Base-by-base conservation (phyloP, 2,329 filamentous ascomycete genomes). In the Biscogniauxia marginata region DNA sequence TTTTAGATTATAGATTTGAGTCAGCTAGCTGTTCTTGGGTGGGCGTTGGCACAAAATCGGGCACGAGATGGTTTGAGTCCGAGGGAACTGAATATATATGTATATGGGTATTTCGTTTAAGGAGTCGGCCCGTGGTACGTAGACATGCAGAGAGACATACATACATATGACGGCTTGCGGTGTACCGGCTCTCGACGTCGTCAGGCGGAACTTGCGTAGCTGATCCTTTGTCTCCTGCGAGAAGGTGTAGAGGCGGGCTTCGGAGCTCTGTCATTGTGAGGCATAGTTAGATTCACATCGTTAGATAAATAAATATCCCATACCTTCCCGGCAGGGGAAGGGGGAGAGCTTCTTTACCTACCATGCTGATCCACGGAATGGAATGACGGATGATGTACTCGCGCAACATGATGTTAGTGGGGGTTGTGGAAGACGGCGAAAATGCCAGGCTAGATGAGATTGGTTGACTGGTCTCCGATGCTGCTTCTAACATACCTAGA, bases 141-240 rank as follows among this genome's bases (percentile, higher is more conserved):
- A 43, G 48, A 50, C 45, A 48, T 50, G 44, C 52, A 45, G 45
- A 46, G 61, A 71, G 69, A 77, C 72, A 66, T 73, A 81, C 87
- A 75, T 89, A 98, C 95, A 98, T 66, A 99, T 96, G 60, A 96
- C 86, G 59, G 93, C 95, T 78, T 97, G 91, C 0, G 93, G 89
- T 48, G 88, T 86, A 71, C 66, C 93, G 52, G 91, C 87, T 63
- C 95, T 82, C 30, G 93, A 97, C 2, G 95, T 98, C 22, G 88
- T 86, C 23, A 99, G 83, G 50, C 95, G 90, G 78, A 99, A 99
- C 76, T 97, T 98, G 74, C 91, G 89, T 63, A 99, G 84, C 70
- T 93, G 88, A 63, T 92, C 87, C 76, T 89, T 95, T 47, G 91
- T 96, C 76, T 95, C 91, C 62, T 86, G 84, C 25, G 92, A 96